phyloP scores from a whole-genome alignment of 208 protist species.

The Blechomonas ayalai region DNA sequence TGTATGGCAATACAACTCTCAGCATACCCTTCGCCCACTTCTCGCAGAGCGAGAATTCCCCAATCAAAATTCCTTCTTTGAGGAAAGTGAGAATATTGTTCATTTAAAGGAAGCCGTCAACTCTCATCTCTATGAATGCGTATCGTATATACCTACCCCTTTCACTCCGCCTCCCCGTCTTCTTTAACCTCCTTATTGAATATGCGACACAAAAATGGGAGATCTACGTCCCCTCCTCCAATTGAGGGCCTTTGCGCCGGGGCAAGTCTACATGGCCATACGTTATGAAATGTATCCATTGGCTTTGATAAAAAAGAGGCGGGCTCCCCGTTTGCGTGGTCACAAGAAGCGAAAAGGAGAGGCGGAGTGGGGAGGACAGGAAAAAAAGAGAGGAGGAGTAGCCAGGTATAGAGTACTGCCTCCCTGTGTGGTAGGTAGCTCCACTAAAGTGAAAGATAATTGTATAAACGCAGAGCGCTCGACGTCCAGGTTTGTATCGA shows the following conservation, averaged over 20 bases:
- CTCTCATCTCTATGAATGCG: not conserved
- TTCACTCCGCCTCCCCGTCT: not conserved
- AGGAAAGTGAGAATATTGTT: not conserved
- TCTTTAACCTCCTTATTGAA: not conserved
- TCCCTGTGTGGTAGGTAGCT: not conserved
- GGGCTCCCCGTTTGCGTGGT: not conserved
- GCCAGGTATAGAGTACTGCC: not conserved
- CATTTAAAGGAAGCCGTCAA: not conserved
- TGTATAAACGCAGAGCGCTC: not conserved
- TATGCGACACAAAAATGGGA: not conserved
- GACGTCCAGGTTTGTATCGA: not conserved
- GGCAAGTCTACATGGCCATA: too few species aligned
- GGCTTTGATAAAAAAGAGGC: conserved; percentile 1
- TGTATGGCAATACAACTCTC: not conserved
- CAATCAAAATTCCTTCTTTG: conserved; percentile 1
- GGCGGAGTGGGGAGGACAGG: conserved; percentile 1
- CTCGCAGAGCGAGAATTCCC: not conserved
- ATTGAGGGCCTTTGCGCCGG: too few species aligned
- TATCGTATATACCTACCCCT: not conserved
- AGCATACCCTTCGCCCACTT: not conserved
- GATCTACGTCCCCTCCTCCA: too few species aligned
- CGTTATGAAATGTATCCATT: too few species aligned
- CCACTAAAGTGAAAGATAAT: not conserved
- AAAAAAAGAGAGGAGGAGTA: conserved; percentile 3
- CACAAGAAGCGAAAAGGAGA: not conserved